Evolutionary conservation across 192 early-diverging fungal genomes (phyloP).

Genomic region (Mortierella alpina): DNA sequence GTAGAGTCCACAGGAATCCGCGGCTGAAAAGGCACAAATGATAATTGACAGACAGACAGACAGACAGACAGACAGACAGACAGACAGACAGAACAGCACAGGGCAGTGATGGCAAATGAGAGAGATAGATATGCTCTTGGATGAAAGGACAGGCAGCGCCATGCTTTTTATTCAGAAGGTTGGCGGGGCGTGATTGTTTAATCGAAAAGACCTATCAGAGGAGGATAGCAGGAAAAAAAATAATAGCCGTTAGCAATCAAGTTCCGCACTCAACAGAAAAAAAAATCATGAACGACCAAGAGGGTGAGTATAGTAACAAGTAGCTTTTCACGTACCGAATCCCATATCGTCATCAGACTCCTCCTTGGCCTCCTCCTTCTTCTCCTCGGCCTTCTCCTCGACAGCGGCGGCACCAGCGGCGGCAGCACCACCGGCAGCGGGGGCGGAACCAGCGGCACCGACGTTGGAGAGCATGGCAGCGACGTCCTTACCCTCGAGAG

Average conservation of each 20-base stretch:
- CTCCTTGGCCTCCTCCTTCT: conserved; percentile 74
- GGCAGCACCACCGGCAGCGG: conserved; percentile 50
- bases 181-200: conserved; percentile 52
- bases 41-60: too few species aligned
- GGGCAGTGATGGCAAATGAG: not conserved
- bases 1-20: too few species aligned
- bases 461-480: conserved; percentile 92
- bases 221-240: conserved; percentile 4
- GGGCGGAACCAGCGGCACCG: conserved; percentile 69
- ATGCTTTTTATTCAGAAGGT: conserved; percentile 24
- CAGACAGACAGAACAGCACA: not conserved
- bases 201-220: conserved; percentile 63
- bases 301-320: not conserved
- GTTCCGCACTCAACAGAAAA: not conserved
- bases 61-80: not conserved
- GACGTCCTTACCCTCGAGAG: conserved; percentile 93
- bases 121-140: not conserved
- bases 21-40: too few species aligned
- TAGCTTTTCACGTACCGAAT: conserved; percentile 72
- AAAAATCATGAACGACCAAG: not conserved
- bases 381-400: conserved; percentile 58
- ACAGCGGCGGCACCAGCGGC: conserved; percentile 58
- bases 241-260: conserved; percentile 1
- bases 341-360: conserved; percentile 90
- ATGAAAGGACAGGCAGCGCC: conserved; percentile 22